phyloP scores from a whole-genome alignment of 2,329 filamentous ascomycete genomes.

The Apiospora koreana region DNA sequence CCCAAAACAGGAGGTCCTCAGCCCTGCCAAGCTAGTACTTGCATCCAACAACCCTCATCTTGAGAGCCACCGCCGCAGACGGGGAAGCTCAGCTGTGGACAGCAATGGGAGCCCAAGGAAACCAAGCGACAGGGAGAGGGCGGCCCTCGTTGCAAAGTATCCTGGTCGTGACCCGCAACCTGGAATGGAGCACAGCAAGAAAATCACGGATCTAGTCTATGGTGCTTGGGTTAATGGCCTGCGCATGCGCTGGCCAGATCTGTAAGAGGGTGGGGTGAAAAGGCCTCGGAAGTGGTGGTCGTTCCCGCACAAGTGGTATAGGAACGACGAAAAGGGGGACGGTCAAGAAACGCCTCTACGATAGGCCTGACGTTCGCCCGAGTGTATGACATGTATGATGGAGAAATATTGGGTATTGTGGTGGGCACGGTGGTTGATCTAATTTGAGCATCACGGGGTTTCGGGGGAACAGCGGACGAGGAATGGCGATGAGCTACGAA shows the following conservation, averaged over 20 bases:
- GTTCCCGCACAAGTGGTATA: background rate
- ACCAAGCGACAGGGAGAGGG: slow-evolving; percentile 48
- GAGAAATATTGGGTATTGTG: background rate
- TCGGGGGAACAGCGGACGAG: background rate
- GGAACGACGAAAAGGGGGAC: background rate
- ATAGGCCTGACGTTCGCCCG: background rate
- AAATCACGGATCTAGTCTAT: slow-evolving; percentile 89
- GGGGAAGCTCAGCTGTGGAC: slow-evolving; percentile 40
- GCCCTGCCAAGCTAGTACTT: slow-evolving; percentile 68
- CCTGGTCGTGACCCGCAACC: slow-evolving; percentile 56
- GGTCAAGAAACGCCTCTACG: background rate
- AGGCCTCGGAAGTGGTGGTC: background rate
- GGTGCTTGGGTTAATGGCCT: slow-evolving; percentile 86
- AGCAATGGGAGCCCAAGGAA: slow-evolving; percentile 29
- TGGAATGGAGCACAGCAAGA: slow-evolving; percentile 90
- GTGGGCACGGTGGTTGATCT: background rate
- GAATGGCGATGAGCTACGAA: background rate
- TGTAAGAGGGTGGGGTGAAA: background rate
- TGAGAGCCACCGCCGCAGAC: slow-evolving; percentile 72
- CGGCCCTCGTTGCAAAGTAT: slow-evolving; percentile 52
- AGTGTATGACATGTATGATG: background rate
- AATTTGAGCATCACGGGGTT: background rate
- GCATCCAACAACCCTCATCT: slow-evolving; percentile 84
- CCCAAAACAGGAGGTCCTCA: slow-evolving; percentile 41
- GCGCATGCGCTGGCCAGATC: slow-evolving; percentile 62